Base-by-base conservation (phyloP, 495 filamentous ascomycete species). In the Cercophora newfieldiana region DNA sequence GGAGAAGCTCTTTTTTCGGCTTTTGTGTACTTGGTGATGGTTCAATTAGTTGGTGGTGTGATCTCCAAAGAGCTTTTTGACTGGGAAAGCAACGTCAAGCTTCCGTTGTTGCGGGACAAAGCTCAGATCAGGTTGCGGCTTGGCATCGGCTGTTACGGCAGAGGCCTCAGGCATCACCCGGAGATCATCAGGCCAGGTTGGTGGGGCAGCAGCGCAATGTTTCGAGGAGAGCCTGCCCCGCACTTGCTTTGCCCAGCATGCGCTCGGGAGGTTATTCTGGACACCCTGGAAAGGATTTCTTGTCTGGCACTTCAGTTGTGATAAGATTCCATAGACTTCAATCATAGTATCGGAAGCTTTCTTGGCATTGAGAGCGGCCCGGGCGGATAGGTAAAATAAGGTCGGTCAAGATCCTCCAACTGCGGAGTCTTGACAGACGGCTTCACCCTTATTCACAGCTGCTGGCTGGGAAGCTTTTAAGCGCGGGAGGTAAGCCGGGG, bases 11-110 rank as follows among this genome's bases (percentile, higher is more conserved):
- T 30, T 26, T 37, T 55, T 16, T 19, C 25, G 53, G 44, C 61
- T 55, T 47, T 21, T 54, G 49, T 25, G 19, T 47, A 25, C 33
- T 22, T 21, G 31, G 49, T 56, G 5, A 60, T 60, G 48, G 16
- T 54, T 63, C 54, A 24, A 25, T 10, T 59, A 50, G 26, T 33
- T 64, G 29, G 57, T 62, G 61, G 68, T 37, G 64, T 70, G 68
- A 67, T 65, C 64, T 51, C 47, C 29, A 28, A 47, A 37, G 44
- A 25, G 49, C 64, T 69, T 67, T 69, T 64, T 51, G 26, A 53
- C n/a, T n/a, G 21, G 31, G 37, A 21, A 51, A 30, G 37, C 10
- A 50, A 64, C 68, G 68, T 67, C 68, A 67, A 54, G 61, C 31
- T 63, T 37, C 26, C 29, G n/a, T 18, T 7, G 50, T 29, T 55